Base-by-base conservation (phyloP, 805 yeast genomes). In the Pichia californica region DNA sequence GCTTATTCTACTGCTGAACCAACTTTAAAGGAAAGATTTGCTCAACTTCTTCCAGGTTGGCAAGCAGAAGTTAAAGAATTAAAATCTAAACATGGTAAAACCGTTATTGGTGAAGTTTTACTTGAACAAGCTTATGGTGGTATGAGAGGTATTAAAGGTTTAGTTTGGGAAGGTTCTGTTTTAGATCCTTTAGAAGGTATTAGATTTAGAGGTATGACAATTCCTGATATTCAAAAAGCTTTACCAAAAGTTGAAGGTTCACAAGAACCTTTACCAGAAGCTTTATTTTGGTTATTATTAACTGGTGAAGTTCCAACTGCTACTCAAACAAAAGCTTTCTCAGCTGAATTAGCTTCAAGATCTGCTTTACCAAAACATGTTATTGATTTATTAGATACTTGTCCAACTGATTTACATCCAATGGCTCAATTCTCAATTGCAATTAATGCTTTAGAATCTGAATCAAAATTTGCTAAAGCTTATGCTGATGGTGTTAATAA, bases 21-120 rank as follows among this genome's bases (percentile, higher is more conserved):
- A 49, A 81, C 96, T 52, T 76, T 93, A 59, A 93, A 93, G 70
- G 95, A 93, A 70, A 82, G 95, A 65, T 89, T 93, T 64, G 94
- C 88, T 45, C 95, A 87, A 63, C 74, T 87, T 54, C 78, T 89
- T 65, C 98, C 98, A 54, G 88, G 77, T 60, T 86, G 86, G 74
- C 84, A 84, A 56, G 96, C 88, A 67, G 87, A 88, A 73, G 83
- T 93, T 69, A 85, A 83, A 73, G 77, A 81, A 58, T 81, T 91
- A 67, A 88, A 91, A 70, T 76, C 86, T 67, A 94, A 88, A 61
- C 77, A 91, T 68, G 99, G 98, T 58, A 76, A 81, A 65, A 77
- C 85, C 62, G 83, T 67, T 40, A 80, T 84, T 52, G 91, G 88
- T 53, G 87, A 83, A 66, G 83, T 83, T 51, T 65, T 72, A 45